phyloP scores from a whole-genome alignment of 2,329 filamentous ascomycete genomes.

The Graphilbum sp. region DNA sequence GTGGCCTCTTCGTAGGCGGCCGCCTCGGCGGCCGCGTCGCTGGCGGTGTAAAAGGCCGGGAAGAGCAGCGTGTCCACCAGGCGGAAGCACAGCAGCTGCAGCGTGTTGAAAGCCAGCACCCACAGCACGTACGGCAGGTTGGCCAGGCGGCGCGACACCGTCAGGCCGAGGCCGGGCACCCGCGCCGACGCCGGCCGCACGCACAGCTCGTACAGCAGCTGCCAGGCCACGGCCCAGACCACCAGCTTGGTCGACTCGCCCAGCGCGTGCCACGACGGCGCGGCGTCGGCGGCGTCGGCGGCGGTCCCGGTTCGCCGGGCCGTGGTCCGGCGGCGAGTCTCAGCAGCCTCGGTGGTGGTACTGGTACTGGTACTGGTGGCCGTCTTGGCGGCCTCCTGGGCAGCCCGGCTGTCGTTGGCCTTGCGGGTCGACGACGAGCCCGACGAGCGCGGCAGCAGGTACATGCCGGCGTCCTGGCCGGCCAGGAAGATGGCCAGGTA shows the following conservation, averaged over 20 bases:
- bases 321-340: no score
- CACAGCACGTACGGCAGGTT: constrained; percentile 90
- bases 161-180: constrained; percentile 56
- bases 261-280: no score
- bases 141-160: constrained; percentile 74
- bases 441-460: constrained; percentile 61
- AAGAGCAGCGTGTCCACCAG: constrained; percentile 65
- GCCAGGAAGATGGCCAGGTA: constrained; percentile 91
- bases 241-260: no score
- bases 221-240: constrained; percentile 52
- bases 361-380: no score
- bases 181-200: constrained; percentile 26
- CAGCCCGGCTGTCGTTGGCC: no score
- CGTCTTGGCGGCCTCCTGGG: no score
- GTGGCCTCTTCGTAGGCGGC: constrained; percentile 54
- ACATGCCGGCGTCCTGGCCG: constrained; percentile 69
- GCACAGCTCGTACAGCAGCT: constrained; percentile 48
- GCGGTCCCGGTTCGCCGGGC: no score
- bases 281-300: no score
- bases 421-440: no score
- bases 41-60: constrained; percentile 43
- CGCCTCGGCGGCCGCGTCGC: constrained; percentile 37
- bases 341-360: no score
- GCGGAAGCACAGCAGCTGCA: constrained; percentile 67
- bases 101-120: constrained; percentile 79